Base-by-base conservation (phyloP, 306 rosid genomes). In the Lupinus albus region DNA sequence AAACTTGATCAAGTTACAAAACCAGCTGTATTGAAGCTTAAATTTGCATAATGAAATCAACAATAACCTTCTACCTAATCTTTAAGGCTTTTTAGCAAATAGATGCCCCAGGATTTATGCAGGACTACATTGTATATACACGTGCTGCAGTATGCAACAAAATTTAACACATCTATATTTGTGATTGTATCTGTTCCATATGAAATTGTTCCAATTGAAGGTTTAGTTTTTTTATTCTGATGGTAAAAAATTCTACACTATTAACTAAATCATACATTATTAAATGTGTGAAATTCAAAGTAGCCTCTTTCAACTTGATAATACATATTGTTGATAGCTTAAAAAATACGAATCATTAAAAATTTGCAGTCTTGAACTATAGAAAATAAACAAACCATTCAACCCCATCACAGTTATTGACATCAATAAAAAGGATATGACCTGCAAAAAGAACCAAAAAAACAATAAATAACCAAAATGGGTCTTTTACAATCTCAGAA, bases 361-460 rank as follows among this genome's bases (percentile, higher is more conserved):
- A 60, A 47, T 14, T 52, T 70, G n/a, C 16, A 59, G 18, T 58
- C 61, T 30, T 57, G 67, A 73, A 42, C 49, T 39, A 71, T 12
- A 25, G 4, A 1, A 25, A 25, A 25, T 25, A 4, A 25, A 25
- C 52, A 30, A 64, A 68, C 20, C 47, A 74, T 68, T 33, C 39
- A 65, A 71, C 57, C 54, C 67, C 55, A 68, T 6, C 69, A 67
- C 28, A 50, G 51, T 38, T 25, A 25, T 25, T 25, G 30, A 25
- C 30, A 25, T 0, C 30, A 25, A 25, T 13, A n/a, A 49, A 82
- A 88, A 91, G 97, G 97, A 91, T 91, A 91, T 85, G 97, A 90
- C 97, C 97, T 90, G 95, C 84, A 82, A 64, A 74, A 74, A 62
- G 15, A 51, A 76, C 77, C 67, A 67, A 66, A 50, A 58, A 28